Evolutionary conservation across 2,329 filamentous ascomycete genomes (phyloP), one percentile per base, ranked within the genome.

Genomic region (Macrophomina pseudophaseolina): DNA sequence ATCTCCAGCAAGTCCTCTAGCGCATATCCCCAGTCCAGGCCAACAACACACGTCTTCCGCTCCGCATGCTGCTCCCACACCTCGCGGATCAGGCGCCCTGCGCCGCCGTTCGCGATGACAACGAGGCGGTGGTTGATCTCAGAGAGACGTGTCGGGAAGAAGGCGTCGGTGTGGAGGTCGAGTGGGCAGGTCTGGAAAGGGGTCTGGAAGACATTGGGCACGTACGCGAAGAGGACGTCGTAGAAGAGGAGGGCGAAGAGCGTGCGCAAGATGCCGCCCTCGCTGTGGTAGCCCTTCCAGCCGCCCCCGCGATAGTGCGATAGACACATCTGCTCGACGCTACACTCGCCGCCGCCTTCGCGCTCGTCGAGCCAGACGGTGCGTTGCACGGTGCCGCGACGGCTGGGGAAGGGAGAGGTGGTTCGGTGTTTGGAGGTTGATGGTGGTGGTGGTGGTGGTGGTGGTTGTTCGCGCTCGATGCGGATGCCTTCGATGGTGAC

Each of bases 151-250:
- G 90, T 88, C 0, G 92, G 87, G 75, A 92, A 98, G 81, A 99
- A 99, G 2, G 91, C 89, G 76, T 99, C 95, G 0, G 94, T 97
- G 75, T 96, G 91, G 5, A 99, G 82, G 76, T 99, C 95, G 3
- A 99, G 82, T 0, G 95, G 95, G 74, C 93, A 97, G 0, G 93
- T 97, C 79, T 99, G 95, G 76, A 92, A 99, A 0, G 91, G 88
- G 5, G 95, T 99, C 76, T 98, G 94, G 78, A 99, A 99, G 65
- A 99, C 94, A 72, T 98, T 97, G 32, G 95, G 94, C 5, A 98
- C 87, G 78, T 97, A 97, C 32, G 93, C 84, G 79, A 98, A 98
- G 6, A 99, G 82, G 30, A 98, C 87, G 78, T 99, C 94, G 81
- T 90, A 95, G 82, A 98, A 97, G 18, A 99, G 87, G 74, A 95